A percentile compares a stretch with the other conserved stretches of the same genome.
Conservation (phyloP, 176 grass and related monocot species). For the Musa acuminata region DNA sequence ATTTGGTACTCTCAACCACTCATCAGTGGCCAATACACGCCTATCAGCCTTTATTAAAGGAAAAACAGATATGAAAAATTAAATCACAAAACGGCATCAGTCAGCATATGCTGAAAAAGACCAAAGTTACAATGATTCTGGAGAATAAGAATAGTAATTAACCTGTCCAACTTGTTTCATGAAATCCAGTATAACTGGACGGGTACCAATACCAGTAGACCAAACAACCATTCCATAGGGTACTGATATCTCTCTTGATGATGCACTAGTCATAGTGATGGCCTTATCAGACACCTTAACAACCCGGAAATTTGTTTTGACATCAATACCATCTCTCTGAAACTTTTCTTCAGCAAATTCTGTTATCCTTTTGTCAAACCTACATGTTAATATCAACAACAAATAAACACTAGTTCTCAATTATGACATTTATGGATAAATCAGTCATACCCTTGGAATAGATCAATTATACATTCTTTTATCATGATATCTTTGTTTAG, state of each 20-base stretch:
- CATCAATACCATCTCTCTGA: constrained; percentile 14
- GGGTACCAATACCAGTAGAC: constrained; percentile 18
- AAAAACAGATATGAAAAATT: not conserved
- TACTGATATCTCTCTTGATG: not conserved
- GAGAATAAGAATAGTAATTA: not conserved
- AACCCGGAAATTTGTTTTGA: constrained; percentile 20
- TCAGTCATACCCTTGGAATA: too few species aligned
- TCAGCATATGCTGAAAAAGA: not conserved
- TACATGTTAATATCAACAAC: not conserved
- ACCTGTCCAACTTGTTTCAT: constrained; percentile 23
- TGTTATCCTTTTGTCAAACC: constrained; percentile 24
- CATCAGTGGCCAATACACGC: constrained; percentile 63
- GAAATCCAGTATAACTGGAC: constrained; percentile 12
- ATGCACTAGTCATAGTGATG: constrained; percentile 6
- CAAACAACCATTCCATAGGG: constrained; percentile 21
- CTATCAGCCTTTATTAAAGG: constrained; percentile 32
- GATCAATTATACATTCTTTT: too few species aligned
- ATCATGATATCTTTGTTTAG: too few species aligned
- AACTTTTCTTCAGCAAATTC: constrained; percentile 21
- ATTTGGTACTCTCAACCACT: constrained; percentile 61
- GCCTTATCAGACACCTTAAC: constrained; percentile 17
- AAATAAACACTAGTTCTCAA: not conserved
- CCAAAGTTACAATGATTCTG: not conserved
- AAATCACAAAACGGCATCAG: not conserved
- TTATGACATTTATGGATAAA: too few species aligned